phyloP scores from a whole-genome alignment of 2,329 filamentous ascomycete species.

The Saccharata proteae region DNA sequence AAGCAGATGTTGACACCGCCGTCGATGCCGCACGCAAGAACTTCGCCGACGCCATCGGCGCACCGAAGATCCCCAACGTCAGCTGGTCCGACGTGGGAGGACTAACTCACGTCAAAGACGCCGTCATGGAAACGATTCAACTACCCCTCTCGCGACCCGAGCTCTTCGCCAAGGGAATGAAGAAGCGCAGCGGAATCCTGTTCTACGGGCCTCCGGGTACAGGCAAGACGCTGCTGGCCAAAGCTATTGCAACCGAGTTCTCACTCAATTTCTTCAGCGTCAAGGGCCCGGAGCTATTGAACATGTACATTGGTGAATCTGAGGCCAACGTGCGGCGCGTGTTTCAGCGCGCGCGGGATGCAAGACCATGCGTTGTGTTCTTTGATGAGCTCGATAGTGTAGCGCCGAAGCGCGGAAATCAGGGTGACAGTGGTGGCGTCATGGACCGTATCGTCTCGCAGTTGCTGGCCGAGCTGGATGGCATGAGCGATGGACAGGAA shows the following conservation, averaged over 20 bases:
- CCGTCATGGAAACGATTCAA: slow-evolving; percentile 94
- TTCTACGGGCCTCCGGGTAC: slow-evolving; percentile 89
- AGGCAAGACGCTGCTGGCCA: slow-evolving; percentile 83
- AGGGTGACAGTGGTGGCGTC: slow-evolving; percentile 91
- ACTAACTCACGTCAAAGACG: slow-evolving; percentile 85
- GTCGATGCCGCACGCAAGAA: slow-evolving; percentile 95
- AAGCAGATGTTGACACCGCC: slow-evolving; percentile 77
- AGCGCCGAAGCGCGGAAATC: slow-evolving; percentile 90
- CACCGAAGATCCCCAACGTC: slow-evolving; percentile 95
- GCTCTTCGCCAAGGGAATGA: slow-evolving; percentile 93
- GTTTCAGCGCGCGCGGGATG: slow-evolving; percentile 77
- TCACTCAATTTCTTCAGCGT: slow-evolving; percentile 91
- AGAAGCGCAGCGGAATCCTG: slow-evolving; percentile 86
- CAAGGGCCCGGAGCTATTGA: slow-evolving; percentile 81
- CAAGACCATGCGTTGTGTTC: slow-evolving; percentile 80
- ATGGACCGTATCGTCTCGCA: slow-evolving; percentile 98
- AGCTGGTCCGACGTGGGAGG: slow-evolving; percentile 94
- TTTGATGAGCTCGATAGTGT: slow-evolving; percentile 91
- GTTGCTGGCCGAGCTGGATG: slow-evolving; percentile 85
- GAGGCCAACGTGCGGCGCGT: slow-evolving; percentile 85
- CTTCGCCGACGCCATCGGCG: slow-evolving; percentile 93
- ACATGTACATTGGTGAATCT: slow-evolving; percentile 94
- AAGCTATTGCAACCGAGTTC: slow-evolving; percentile 88
- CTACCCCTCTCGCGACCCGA: slow-evolving; percentile 83
- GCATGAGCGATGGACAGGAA: slow-evolving; percentile 82